phyloP scores from a whole-genome alignment of 2,329 filamentous ascomycete genomes.

The Colletotrichum sp. region DNA sequence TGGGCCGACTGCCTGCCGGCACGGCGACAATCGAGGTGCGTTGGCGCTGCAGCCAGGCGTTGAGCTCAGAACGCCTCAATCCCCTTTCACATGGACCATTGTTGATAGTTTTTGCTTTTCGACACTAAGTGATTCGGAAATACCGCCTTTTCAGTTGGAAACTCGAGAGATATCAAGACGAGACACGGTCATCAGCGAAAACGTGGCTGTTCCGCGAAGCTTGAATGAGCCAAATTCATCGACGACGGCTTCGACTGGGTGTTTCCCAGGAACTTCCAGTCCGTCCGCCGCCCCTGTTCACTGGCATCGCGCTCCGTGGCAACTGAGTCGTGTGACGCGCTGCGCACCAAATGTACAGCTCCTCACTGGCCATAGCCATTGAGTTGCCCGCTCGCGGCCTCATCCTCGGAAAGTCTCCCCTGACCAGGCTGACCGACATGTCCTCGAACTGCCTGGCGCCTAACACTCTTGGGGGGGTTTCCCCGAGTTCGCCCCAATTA shows the following conservation, averaged over 20 bases:
- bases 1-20: background rate
- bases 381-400: background rate
- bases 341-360: background rate
- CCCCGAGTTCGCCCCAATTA: conserved; percentile 11
- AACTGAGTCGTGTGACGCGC: conserved; percentile 9
- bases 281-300: background rate
- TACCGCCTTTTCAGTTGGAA: background rate
- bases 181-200: background rate
- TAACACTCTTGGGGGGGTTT: conserved; percentile 8
- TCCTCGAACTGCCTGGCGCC: background rate
- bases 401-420: background rate
- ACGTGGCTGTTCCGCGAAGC: background rate
- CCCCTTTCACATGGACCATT: background rate
- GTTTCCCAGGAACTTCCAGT: background rate
- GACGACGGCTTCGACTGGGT: background rate
- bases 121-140: background rate
- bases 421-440: conserved; percentile 1
- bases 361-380: background rate
- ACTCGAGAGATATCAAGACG: background rate
- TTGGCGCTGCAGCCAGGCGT: background rate
- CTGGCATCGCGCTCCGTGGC: background rate
- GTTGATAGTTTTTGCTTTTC: background rate
- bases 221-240: background rate
- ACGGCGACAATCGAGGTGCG: background rate
- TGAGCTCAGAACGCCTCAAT: background rate